Evolutionary conservation across 2,329 filamentous ascomycete species (phyloP).

Genomic region (Penicillium nordicum): DNA sequence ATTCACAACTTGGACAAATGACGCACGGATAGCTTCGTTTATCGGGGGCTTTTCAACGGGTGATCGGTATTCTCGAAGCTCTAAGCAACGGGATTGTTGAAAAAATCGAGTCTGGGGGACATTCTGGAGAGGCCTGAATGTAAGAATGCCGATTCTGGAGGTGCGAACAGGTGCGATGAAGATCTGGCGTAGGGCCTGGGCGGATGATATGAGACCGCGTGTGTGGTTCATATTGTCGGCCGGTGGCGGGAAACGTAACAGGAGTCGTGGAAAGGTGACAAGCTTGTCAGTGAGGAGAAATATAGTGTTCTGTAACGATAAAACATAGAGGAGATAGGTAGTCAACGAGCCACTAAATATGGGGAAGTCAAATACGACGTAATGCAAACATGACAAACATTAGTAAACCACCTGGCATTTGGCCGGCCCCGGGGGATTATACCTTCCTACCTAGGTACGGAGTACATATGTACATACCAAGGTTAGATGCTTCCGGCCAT

Average conservation of each 20-base stretch:
- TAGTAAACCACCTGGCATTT: neutral
- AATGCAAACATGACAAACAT: conserved; percentile 5
- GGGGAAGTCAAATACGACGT: neutral
- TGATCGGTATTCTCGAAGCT: conserved; percentile 7
- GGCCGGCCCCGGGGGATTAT: no score
- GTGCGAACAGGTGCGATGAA: conserved; percentile 25
- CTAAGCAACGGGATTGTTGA: conserved; percentile 13
- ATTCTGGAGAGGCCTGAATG: conserved; percentile 6
- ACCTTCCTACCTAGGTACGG: neutral
- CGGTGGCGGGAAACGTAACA: neutral
- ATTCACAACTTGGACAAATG: conserved; percentile 35
- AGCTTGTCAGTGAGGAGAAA: neutral
- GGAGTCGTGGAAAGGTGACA: neutral
- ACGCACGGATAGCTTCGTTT: conserved; percentile 35
- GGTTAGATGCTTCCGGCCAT: neutral
- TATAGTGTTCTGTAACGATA: neutral
- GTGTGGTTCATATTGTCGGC: conserved; percentile 31
- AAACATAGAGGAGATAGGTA: neutral
- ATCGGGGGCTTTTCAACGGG: conserved; percentile 18
- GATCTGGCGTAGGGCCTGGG: conserved; percentile 31
- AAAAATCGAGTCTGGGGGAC: conserved; percentile 16
- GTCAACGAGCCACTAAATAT: neutral
- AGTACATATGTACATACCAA: neutral
- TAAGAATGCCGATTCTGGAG: conserved; percentile 14
- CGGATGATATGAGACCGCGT: conserved; percentile 32